Evolutionary conservation across 2,329 filamentous ascomycete genomes (phyloP), one percentile per base, ranked within the genome.

Genomic region (Epichloe festucae): DNA sequence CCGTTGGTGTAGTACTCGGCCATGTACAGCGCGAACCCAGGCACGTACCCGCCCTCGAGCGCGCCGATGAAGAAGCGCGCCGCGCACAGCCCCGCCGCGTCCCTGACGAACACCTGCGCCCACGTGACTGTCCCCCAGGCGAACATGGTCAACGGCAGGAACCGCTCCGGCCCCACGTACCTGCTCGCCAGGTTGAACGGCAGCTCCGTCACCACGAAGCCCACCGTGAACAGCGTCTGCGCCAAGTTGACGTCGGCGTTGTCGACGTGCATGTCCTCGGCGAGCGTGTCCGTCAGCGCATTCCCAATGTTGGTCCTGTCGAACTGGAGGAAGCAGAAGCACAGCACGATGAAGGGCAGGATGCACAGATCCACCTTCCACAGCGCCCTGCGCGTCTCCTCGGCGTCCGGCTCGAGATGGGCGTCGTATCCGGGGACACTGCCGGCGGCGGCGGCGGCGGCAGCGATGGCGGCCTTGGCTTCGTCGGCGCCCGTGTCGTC

Each of bases 231-330:
- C 17, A 79, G 64, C 49, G 74, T 73, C n/a, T 74, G 70, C 0
- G 75, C 74, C 7, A 76, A 56, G 49, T 78, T 78, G 57, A 77
- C 70, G 46, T 78, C 69, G 48, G 73, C 67, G 38, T 75, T 75
- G 1, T 66, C 69, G 50, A 78, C 69, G 14, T 66, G 62, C 5
- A 78, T 67, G 52, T 78, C 75, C 3, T 65, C 53, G 14, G 72
- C 67, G 43, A 78, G 69, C 3, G 67, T 72, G 41, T 77, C 75
- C 3, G 75, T 78, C 40, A 78, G 57, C 3, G 75, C 75, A 36
- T 74, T 76, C 51, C 70, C 70, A 50, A 75, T 74, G 53, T 72
- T 73, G 45, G 55, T 64, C 7, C 63, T 61, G 34, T 66, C 63
- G 38, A 66, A 64, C 17, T 66, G 64, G 2, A 66, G 62, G 41